phyloP scores from a whole-genome alignment of 805 yeast species.

The Spathaspora hagerdaliae region DNA sequence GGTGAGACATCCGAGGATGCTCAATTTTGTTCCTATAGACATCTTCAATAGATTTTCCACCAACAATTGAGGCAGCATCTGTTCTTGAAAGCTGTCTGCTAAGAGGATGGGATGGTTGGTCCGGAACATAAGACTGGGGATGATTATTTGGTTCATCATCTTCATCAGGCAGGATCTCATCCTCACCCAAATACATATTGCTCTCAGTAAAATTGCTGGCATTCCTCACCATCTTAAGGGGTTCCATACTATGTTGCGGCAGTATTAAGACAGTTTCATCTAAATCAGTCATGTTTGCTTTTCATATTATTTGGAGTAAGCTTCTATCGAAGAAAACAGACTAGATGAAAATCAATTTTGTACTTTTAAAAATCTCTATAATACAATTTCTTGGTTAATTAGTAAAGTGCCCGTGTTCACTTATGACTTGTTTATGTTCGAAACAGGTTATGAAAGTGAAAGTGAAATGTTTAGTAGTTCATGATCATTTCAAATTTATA shows the following conservation, averaged over 20 bases:
- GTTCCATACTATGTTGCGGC: constrained; percentile 8
- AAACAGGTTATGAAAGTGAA: no score
- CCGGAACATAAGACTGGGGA: neutral
- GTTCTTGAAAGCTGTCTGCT: constrained; percentile 14
- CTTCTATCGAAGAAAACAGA: no score
- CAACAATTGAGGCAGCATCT: constrained; percentile 48
- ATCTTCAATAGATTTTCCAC: constrained; percentile 35
- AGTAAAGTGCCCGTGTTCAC: no score
- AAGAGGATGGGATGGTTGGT: neutral
- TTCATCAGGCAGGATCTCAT: constrained; percentile 7
- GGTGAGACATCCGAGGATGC: constrained; percentile 6
- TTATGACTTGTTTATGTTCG: no score
- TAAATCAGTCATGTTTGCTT: neutral
- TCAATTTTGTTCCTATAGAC: neutral
- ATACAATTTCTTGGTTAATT: no score
- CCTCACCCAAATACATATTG: constrained; percentile 2
- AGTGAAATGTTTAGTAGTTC: no score
- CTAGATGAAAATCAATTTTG: no score
- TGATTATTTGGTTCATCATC: constrained; percentile 1
- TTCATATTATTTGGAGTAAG: no score
- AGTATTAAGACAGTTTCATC: constrained; percentile 1
- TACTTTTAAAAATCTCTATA: no score
- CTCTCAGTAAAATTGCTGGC: neutral
- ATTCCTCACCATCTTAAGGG: neutral
- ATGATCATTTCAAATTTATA: no score